Evolutionary conservation across 805 yeast species (phyloP), one percentile per base, ranked within the genome.

Genomic region (Maudiozyma bulderi): DNA sequence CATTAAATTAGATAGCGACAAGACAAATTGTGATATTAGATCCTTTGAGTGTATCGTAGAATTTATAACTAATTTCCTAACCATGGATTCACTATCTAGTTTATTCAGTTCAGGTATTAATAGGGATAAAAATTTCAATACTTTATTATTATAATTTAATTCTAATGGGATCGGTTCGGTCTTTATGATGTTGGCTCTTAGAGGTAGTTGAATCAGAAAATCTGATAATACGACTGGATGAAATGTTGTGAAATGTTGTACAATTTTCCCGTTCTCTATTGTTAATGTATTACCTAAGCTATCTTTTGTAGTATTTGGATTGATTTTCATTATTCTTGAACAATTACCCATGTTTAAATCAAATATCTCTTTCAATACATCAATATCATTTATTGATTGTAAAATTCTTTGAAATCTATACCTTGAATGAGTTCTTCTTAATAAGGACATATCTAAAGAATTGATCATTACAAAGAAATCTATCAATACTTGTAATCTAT

Each of bases 1-100:
- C 40, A 64, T 67, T 48, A 46, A 69, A 57, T 58, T 75, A 50
- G 67, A 74, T 48, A 51, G 65, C 40, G 64, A 67, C 60, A 68
- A 63, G 67, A 64, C 70, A 65, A 56, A 77, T 65, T 67, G 72
- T 50, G 54, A 74, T 65, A 53, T 72, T 54, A 33, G 72, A 58
- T 59, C 75, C 58, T 56, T 75, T 65, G 66, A 68, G 58, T 47
- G 69, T 58, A 50, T 67, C 34, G 66, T 73, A 54, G 56, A 78
- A 48, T 59, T 73, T 55, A 65, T 60, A 52, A 63, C 69, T 8
- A 62, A 40, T 20, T 52, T 59, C 53, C 62, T 59, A 59, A 50
- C 75, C 69, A 43, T 75, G 59, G 54, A 72, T 56, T 51, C 70
- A 49, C 46, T 74, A 64, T 61, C 69, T 62, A 50, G 68, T 61